These are phyloP conservation scores for Beauveria caledonica DNA, from an alignment of 2,329 filamentous ascomycete genomes.

Conservation along the genomic window DNA sequence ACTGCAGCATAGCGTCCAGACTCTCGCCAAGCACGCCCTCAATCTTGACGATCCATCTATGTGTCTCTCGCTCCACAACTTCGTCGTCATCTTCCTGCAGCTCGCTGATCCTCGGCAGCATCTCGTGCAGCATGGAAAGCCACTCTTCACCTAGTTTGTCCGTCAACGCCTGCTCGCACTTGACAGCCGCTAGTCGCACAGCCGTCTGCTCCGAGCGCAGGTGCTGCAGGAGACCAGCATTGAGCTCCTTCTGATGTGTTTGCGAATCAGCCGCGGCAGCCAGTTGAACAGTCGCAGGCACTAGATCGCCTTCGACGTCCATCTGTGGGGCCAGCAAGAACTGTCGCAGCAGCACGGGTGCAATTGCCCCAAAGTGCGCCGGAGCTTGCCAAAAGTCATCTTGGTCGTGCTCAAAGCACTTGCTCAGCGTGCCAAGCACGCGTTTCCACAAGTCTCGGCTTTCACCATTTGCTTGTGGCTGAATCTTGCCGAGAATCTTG, in stretches of 20 bases:
- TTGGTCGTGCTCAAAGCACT: constrained; percentile 80
- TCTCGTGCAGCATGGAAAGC: constrained; percentile 84
- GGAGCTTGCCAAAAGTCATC: constrained; percentile 96
- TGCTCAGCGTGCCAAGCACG: constrained; percentile 62
- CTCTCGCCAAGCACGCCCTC: constrained; percentile 85
- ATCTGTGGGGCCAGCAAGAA: constrained; percentile 41
- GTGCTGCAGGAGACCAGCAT: constrained; percentile 66
- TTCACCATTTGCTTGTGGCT: constrained; percentile 37
- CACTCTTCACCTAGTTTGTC: constrained; percentile 84
- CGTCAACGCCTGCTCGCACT: constrained; percentile 72
- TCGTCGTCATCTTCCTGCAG: constrained; percentile 95
- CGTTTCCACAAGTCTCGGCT: constrained; percentile 57
- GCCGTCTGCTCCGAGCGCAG: constrained; percentile 64
- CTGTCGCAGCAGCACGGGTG: constrained; percentile 61
- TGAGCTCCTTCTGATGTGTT: constrained; percentile 86
- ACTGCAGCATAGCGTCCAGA: constrained; percentile 86
- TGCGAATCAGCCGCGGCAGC: constrained; percentile 74
- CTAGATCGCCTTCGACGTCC: constrained; percentile 44
- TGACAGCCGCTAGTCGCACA: constrained; percentile 73
- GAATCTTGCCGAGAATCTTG: constrained; percentile 45
- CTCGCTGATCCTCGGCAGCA: constrained; percentile 93
- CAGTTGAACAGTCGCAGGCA: constrained; percentile 72
- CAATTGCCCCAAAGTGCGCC: constrained; percentile 70
- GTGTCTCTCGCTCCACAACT: constrained; percentile 79
- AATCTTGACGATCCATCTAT: constrained; percentile 84